A percentile compares a stretch with the other conserved stretches of the same genome.
These are phyloP conservation scores for Colletotrichum zoysiae DNA, from an alignment of 2,329 filamentous ascomycete species.

Conservation along the genomic window DNA sequence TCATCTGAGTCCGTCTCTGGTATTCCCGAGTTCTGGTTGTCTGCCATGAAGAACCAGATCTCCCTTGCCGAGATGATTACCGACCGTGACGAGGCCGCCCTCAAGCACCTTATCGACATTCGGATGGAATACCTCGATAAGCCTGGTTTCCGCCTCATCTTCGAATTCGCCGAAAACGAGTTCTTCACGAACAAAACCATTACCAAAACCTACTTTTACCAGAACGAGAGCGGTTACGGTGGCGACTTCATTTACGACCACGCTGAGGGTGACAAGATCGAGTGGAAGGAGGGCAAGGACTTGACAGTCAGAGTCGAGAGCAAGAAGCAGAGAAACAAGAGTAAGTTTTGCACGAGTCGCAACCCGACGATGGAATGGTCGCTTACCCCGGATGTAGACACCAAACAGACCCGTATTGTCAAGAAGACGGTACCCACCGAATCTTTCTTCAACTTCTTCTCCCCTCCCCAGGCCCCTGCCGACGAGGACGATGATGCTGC, in stretches of 20 bases:
- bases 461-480: conserved; percentile 86
- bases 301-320: conserved; percentile 95
- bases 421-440: conserved; percentile 99
- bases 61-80: conserved; percentile 99
- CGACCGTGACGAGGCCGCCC: conserved; percentile 92
- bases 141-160: conserved; percentile 97
- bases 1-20: conserved; percentile 72
- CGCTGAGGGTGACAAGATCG: conserved; percentile 96
- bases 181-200: conserved; percentile 98
- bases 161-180: conserved; percentile 94
- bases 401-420: conserved; percentile 98
- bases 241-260: conserved; percentile 99
- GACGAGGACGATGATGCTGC: conserved; percentile 81
- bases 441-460: conserved; percentile 99
- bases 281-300: conserved; percentile 95
- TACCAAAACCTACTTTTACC: conserved; percentile 99
- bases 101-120: conserved; percentile 91
- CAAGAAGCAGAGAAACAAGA: conserved; percentile 99
- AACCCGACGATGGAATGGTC: background rate
- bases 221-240: conserved; percentile 97
- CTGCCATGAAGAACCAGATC: conserved; percentile 99
- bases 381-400: conserved; percentile 72
- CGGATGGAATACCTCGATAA: conserved; percentile 99
- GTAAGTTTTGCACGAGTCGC: conserved; percentile 63
- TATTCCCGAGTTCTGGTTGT: conserved; percentile 99